phyloP scores from a whole-genome alignment of 495 filamentous ascomycete genomes.

The Achaetomiella virescens region DNA sequence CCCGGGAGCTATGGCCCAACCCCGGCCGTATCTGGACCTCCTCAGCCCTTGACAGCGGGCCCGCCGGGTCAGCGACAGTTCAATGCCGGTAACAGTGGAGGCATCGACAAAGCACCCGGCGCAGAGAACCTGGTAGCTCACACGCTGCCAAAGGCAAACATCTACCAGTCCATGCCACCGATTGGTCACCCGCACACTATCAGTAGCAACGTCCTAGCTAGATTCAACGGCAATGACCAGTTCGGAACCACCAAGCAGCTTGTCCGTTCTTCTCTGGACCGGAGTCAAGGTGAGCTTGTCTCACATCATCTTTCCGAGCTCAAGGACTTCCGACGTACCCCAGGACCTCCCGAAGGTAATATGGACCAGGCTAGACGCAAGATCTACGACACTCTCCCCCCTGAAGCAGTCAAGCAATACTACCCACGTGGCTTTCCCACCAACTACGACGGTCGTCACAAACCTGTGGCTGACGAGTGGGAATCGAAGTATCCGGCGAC shows the following conservation, averaged over 20 bases:
- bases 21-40: constrained; percentile 31
- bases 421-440: constrained; percentile 15
- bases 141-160: neutral
- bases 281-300: neutral
- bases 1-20: constrained; percentile 5
- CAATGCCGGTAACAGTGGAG: constrained; percentile 28
- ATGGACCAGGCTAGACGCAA: neutral
- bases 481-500: constrained; percentile 3
- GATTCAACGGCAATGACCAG: neutral
- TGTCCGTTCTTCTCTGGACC: neutral
- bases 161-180: neutral
- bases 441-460: constrained; percentile 12
- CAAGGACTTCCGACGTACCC: neutral
- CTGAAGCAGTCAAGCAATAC: constrained; percentile 15
- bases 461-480: constrained; percentile 7
- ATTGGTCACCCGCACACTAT: neutral
- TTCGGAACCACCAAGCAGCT: neutral
- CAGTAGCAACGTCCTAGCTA: neutral
- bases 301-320: neutral
- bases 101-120: constrained; percentile 6
- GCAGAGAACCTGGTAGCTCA: neutral
- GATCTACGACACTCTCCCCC: constrained; percentile 21
- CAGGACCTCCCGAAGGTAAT: neutral
- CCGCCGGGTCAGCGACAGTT: constrained; percentile 42
- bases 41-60: constrained; percentile 41